These are phyloP conservation scores for Pulveroboletus frians DNA, from an alignment of 768 basidiomycete genomes.

Conservation along the genomic window DNA sequence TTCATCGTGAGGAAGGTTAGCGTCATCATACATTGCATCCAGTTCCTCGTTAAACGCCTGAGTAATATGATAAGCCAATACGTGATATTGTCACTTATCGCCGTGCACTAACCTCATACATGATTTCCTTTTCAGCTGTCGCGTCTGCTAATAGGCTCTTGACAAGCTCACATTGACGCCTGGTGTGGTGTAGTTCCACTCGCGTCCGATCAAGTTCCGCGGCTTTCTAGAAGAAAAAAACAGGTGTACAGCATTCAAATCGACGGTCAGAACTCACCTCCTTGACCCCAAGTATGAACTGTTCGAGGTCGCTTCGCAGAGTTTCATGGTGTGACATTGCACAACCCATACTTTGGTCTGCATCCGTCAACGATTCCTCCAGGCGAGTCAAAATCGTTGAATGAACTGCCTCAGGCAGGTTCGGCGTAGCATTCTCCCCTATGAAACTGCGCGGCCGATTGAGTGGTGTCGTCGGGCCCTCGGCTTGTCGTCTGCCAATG, in stretches of 20 bases:
- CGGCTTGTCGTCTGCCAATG: slow-evolving; percentile 56
- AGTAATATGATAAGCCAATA: slow-evolving; percentile 1
- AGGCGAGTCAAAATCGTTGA: slow-evolving; percentile 27
- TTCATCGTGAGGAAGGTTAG: slow-evolving; percentile 74
- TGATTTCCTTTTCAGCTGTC: slow-evolving; percentile 84
- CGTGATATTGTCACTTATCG: neutral
- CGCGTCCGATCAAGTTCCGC: slow-evolving; percentile 58
- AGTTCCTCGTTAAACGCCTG: slow-evolving; percentile 94
- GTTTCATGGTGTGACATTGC: slow-evolving; percentile 51
- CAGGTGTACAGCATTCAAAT: neutral
- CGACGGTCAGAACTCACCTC: slow-evolving; percentile 41
- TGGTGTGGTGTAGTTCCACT: slow-evolving; percentile 62
- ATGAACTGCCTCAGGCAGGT: slow-evolving; percentile 18
- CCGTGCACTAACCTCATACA: slow-evolving; percentile 71
- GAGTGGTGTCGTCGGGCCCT: slow-evolving; percentile 40
- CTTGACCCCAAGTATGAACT: slow-evolving; percentile 47
- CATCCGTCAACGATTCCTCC: slow-evolving; percentile 50
- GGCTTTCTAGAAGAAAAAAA: slow-evolving; percentile 41
- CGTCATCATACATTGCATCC: slow-evolving; percentile 85
- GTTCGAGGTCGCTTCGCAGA: slow-evolving; percentile 47
- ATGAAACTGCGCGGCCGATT: slow-evolving; percentile 39
- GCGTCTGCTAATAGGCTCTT: slow-evolving; percentile 73
- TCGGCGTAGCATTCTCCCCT: slow-evolving; percentile 13
- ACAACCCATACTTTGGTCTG: slow-evolving; percentile 50
- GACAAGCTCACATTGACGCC: slow-evolving; percentile 72